A percentile compares a stretch with the other conserved stretches of the same genome.
Conservation (phyloP, 208 protist species). For the Trypanosoma rangeli region DNA sequence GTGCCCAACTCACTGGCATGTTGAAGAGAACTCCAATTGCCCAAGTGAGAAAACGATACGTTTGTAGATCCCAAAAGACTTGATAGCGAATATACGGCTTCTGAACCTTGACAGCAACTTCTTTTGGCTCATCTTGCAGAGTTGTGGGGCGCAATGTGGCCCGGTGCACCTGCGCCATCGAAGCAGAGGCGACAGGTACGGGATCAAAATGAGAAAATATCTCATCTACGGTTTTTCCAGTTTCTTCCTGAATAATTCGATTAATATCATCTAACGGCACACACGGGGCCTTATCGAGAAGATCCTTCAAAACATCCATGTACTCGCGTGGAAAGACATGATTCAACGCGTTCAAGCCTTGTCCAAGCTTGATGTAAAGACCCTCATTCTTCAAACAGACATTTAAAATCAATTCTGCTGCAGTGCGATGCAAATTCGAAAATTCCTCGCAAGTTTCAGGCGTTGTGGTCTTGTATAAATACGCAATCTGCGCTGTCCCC, state of each 20-base stretch:
- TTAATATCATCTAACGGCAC: constrained; percentile 52
- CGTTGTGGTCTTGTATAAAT: constrained; percentile 66
- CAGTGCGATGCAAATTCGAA: constrained; percentile 43
- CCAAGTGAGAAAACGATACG: constrained; percentile 63
- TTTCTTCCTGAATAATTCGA: constrained; percentile 60
- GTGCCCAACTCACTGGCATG: constrained; percentile 71
- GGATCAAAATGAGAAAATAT: constrained; percentile 90
- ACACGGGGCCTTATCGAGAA: constrained; percentile 68
- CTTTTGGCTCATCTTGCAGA: constrained; percentile 18
- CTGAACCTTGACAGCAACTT: constrained; percentile 95
- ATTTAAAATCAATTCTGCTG: constrained; percentile 49
- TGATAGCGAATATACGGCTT: constrained; percentile 82
- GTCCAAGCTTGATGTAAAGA: constrained; percentile 89
- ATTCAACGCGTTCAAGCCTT: constrained; percentile 83
- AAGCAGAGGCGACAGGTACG: constrained; percentile 92
- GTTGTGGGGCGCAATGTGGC: constrained; percentile 46
- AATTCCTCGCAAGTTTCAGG: constrained; percentile 63
- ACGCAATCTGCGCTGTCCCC: constrained; percentile 37
- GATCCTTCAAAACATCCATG: constrained; percentile 63
- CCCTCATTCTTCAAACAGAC: constrained; percentile 82
- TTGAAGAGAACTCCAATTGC: constrained; percentile 70
- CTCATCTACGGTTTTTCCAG: constrained; percentile 53
- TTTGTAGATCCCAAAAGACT: constrained; percentile 82
- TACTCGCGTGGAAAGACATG: constrained; percentile 88
- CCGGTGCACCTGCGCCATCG: constrained; percentile 94